Evolutionary conservation across 1,284 basidiomycete genomes (phyloP), one percentile per base, ranked within the genome.

Genomic region (Boletus mariae): DNA sequence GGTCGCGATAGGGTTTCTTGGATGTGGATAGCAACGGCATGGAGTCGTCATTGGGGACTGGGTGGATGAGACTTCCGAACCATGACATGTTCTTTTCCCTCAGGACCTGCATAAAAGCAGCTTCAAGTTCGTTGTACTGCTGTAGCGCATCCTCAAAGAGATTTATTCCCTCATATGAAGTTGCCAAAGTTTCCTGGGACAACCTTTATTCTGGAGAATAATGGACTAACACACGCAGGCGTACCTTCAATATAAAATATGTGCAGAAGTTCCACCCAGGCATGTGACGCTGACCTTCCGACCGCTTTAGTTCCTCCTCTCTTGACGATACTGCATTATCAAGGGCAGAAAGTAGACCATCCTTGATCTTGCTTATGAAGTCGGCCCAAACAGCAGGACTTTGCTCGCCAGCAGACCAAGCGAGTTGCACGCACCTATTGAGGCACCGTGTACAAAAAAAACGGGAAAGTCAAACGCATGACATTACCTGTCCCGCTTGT

Each of bases 191-290:
- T 84, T 98, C 97, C 92, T 98, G 67, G 15, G 35, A 49, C 50
- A 26, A 51, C 5, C 5, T 38, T 53, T 44, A 41, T 47, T 48
- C 31, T 44, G n/a, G 7, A 35, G n/a, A 1, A 31, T 29, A 26
- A 15, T 17, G 12, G 32, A 26, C 17, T 11, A 47, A 37, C 25
- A 15, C 15, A 53, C 26, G 51, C 9, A 38, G 12, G 49, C 64
- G 52, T 61, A 92, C 94, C 83, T 98, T 98, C 28, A 95, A 75
- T 35, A 94, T 84, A 70, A 98, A 97, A 77, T 95, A 98, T 1
- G 90, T 94, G 68, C 93, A 94, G 66, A 96, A 98, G 68, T 97
- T 95, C 95, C 95, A 98, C 2, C 94, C 94, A 1, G 92, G 90
- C 80, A 93, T 90, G 58, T 86, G 80, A 53, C 90, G 79, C 67